Percentiles rank a stretch among this genome's conserved stretches.
phyloP scores from a whole-genome alignment of 2,329 filamentous ascomycete genomes.

The Rhytidhysteron rufulum region DNA sequence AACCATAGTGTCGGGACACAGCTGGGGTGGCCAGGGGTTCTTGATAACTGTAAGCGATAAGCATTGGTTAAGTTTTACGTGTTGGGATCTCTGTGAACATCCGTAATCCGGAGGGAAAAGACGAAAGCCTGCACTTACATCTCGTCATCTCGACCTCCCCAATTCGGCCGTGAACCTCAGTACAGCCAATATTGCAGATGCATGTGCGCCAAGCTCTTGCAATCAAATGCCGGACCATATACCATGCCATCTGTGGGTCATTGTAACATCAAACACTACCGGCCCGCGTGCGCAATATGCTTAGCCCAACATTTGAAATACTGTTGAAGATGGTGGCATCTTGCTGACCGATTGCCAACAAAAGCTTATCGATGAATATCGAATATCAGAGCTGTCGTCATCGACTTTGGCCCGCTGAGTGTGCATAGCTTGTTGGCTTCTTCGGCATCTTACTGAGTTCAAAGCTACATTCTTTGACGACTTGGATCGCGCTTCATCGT shows the following conservation, averaged over 20 bases:
- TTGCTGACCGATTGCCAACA: not conserved
- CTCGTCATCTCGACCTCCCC: not conserved
- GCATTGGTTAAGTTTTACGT: not conserved
- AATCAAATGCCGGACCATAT: not conserved
- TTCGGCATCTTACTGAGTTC: too few species aligned
- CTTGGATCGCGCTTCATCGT: too few species aligned
- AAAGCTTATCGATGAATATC: not conserved
- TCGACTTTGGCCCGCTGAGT: not conserved
- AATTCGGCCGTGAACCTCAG: not conserved
- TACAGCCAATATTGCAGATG: not conserved
- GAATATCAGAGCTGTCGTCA: not conserved
- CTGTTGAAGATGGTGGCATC: not conserved
- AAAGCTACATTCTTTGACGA: too few species aligned
- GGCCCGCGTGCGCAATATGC: not conserved
- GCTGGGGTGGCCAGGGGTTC: not conserved
- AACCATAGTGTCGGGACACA: not conserved
- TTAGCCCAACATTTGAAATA: not conserved
- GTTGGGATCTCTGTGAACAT: not conserved
- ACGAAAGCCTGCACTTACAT: not conserved
- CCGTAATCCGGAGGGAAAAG: not conserved
- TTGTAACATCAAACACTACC: not conserved
- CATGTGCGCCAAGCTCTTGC: not conserved
- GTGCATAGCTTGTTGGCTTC: too few species aligned
- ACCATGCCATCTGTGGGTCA: not conserved
- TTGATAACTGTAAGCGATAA: not conserved